phyloP scores from a whole-genome alignment of 108 stramenopile genomes.

The Cylindrotheca closterium region DNA sequence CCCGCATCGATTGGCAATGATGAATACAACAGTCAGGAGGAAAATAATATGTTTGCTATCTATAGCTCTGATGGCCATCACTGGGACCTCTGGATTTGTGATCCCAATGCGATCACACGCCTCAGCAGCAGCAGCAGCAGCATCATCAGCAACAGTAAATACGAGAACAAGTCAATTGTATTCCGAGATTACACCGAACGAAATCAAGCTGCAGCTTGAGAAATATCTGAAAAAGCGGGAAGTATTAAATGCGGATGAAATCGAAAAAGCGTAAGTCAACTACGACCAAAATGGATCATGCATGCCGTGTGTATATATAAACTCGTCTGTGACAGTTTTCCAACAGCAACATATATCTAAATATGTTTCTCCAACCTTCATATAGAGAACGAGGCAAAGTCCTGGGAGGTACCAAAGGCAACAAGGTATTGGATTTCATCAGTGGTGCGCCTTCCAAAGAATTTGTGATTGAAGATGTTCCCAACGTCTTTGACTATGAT shows the following conservation, averaged over 20 bases:
- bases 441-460: conserved; percentile 73
- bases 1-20: too few species aligned
- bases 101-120: too few species aligned
- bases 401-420: conserved; percentile 78
- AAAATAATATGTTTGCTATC: too few species aligned
- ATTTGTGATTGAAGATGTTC: conserved; percentile 50
- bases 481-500: conserved; percentile 79
- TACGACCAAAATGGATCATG: not conserved
- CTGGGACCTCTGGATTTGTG: too few species aligned
- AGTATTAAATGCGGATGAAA: conserved; percentile 63
- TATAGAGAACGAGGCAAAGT: conserved; percentile 46
- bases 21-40: too few species aligned
- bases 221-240: conserved; percentile 68
- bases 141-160: too few species aligned
- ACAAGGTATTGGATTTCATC: conserved; percentile 69
- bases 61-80: too few species aligned
- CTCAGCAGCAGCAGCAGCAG: too few species aligned
- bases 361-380: conserved; percentile 1
- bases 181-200: conserved; percentile 19
- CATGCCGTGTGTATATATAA: not conserved
- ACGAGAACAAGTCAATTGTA: too few species aligned
- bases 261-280: conserved; percentile 49
- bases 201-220: conserved; percentile 63
- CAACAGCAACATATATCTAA: not conserved
- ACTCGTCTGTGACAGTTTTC: not conserved